Conservation (phyloP, 176 grass and related monocot species). For the Juncus inflexus region DNA sequence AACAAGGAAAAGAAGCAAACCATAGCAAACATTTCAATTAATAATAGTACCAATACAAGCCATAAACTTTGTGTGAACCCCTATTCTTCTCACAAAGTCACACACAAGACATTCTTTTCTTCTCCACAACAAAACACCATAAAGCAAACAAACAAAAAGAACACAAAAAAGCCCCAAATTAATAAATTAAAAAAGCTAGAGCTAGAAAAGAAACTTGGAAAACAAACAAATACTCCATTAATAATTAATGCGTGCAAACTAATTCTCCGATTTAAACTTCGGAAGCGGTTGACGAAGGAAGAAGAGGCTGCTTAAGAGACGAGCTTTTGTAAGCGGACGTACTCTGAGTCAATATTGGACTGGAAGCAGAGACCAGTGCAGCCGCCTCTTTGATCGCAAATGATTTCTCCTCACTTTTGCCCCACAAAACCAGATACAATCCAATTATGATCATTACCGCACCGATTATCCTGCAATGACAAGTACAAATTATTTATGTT, state of each 20-base stretch:
- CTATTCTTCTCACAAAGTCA: conserved; percentile 15
- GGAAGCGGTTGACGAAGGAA: conserved; percentile 56
- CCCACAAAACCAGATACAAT: conserved; percentile 91
- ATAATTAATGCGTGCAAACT: neutral
- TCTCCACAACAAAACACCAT: conserved; percentile 10
- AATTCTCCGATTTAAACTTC: conserved; percentile 39
- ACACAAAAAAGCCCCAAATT: neutral
- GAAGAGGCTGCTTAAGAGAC: conserved; percentile 60
- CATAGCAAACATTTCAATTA: conserved; percentile 22
- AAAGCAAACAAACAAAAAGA: conserved; percentile 2
- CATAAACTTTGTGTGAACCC: neutral
- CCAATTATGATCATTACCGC: conserved; percentile 75
- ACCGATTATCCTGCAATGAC: conserved; percentile 55
- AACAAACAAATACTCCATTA: neutral
- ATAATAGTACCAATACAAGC: conserved; percentile 6
- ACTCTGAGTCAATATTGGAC: neutral
- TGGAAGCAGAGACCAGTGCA: neutral
- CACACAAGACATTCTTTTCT: conserved; percentile 13
- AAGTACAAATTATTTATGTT: neutral
- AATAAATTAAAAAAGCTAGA: conserved; percentile 2
- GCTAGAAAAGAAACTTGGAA: neutral
- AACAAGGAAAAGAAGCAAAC: conserved; percentile 20
- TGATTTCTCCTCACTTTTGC: conserved; percentile 70
- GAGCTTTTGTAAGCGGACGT: conserved; percentile 33
- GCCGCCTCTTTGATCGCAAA: conserved; percentile 38